Evolutionary conservation across 2,329 filamentous ascomycete species (phyloP), one percentile per base, ranked within the genome.

Genomic region (Fusarium subtropicale): DNA sequence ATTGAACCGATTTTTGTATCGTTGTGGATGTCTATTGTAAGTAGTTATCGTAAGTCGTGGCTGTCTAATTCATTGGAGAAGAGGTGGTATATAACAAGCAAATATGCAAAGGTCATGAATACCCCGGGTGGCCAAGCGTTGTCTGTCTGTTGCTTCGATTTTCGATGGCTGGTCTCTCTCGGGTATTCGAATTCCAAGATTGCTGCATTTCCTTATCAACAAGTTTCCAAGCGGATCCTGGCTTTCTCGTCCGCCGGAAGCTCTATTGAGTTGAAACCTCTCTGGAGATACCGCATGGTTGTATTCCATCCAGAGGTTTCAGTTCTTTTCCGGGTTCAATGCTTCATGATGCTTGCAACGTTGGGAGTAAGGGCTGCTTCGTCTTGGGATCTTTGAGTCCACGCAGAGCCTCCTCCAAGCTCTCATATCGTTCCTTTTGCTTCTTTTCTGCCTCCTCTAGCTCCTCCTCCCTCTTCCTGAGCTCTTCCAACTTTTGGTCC

Each of bases 321-420:
- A 18, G 20, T 30, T n/a, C 6, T 12, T 42, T 9, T 31, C 55
- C 46, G 30, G 26, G 20, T 28, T 46, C 48, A 34, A 20, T 28
- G 30, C 55, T 6, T 52, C 38, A 59, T 42, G 68, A 51, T 28
- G 68, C 59, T 38, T 79, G 79, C 51, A 79, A 56, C 20, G 74
- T 77, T 30, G 84, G 81, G 26, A 88, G 73, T 45, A 88, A 71
- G 4, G 86, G 85, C 72, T 83, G 79, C 68, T 88, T 87, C 38
- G 86, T 87, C 77, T 86, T 88, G 24, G 86, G 85, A 45, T 88
- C 86, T 69, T 82, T 84, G 68, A 86, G 78, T 7, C 78, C 78
- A 66, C 83, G 80, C 55, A 89, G 73, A 16, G 85, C 84, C 47
- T 85, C 82, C 76, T 90, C 87, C 52, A 91, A 76, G 53, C 82